A percentile compares a stretch with the other conserved stretches of the same genome.
Evolutionary conservation across 176 grass and related monocot genomes (phyloP).

Genomic region (Avena atlantica): DNA sequence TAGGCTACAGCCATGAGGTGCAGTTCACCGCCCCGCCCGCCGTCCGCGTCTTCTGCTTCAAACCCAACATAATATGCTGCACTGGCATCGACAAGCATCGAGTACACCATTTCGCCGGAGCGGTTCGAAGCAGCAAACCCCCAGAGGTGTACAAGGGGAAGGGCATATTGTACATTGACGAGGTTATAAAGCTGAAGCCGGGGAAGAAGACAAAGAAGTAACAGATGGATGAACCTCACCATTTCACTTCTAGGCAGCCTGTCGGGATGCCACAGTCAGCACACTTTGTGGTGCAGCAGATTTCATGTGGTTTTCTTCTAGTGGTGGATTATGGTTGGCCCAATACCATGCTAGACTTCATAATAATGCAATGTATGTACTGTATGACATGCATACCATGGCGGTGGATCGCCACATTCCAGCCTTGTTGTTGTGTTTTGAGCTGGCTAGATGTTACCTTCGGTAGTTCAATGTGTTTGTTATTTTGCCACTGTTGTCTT

Average conservation of each 20-base stretch:
- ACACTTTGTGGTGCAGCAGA: neutral
- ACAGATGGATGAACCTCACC: neutral
- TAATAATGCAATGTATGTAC: conserved; percentile 7
- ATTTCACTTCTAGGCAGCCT: neutral
- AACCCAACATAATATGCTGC: conserved; percentile 71
- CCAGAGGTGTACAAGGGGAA: conserved; percentile 82
- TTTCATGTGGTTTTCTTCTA: conserved; percentile 23
- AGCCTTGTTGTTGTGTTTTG: neutral
- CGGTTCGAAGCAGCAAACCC: conserved; percentile 67
- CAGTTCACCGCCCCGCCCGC: conserved; percentile 68
- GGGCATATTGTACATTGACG: conserved; percentile 75
- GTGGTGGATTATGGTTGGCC: neutral
- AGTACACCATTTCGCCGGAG: conserved; percentile 68
- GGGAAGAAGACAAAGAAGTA: conserved; percentile 70
- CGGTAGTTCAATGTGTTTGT: conserved; percentile 5
- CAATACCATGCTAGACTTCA: neutral
- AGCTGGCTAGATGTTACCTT: neutral
- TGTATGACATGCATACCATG: conserved; percentile 8
- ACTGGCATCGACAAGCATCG: conserved; percentile 59
- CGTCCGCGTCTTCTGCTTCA: conserved; percentile 81
- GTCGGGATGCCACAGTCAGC: neutral
- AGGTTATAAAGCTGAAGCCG: conserved; percentile 72
- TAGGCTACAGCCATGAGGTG: conserved; percentile 78
- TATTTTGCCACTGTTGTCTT: neutral
- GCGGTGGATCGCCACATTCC: neutral